These are phyloP conservation scores for Pseudogymnoascus sp. DNA, from an alignment of 2,329 filamentous ascomycete species.

Conservation along the genomic window DNA sequence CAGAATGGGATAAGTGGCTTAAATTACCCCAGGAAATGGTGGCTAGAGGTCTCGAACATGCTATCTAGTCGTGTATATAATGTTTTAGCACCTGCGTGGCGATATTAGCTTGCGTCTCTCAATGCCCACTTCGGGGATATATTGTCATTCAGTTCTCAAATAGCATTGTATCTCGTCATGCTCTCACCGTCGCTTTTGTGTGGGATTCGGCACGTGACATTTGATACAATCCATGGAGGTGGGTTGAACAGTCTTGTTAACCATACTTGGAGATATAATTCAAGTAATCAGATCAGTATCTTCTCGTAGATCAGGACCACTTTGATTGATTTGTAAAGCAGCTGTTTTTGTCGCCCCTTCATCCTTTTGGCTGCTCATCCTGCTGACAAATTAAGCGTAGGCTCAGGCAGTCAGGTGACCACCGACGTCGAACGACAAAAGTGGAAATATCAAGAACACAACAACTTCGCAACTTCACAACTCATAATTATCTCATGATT, in stretches of 20 bases:
- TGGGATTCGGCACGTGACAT: neutral
- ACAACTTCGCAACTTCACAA: neutral
- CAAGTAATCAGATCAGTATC: neutral
- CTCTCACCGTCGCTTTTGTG: neutral
- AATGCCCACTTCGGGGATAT: neutral
- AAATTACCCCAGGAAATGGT: conserved; percentile 1
- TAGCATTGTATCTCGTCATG: neutral
- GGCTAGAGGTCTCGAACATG: neutral
- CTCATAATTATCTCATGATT: neutral
- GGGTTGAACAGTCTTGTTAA: neutral
- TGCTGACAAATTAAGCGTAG: neutral
- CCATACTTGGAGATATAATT: neutral
- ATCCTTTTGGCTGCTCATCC: neutral
- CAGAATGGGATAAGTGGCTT: conserved; percentile 7
- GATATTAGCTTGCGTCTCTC: neutral
- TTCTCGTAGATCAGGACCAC: neutral
- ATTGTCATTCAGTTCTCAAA: neutral
- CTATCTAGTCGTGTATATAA: neutral
- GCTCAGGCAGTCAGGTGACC: neutral
- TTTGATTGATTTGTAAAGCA: neutral
- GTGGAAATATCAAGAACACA: neutral
- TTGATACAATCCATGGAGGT: neutral
- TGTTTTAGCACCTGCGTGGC: neutral
- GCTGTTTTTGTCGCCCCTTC: neutral
- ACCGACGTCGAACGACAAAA: neutral